phyloP scores from a whole-genome alignment of 495 filamentous ascomycete genomes.

The Penicillium crystallinum region DNA sequence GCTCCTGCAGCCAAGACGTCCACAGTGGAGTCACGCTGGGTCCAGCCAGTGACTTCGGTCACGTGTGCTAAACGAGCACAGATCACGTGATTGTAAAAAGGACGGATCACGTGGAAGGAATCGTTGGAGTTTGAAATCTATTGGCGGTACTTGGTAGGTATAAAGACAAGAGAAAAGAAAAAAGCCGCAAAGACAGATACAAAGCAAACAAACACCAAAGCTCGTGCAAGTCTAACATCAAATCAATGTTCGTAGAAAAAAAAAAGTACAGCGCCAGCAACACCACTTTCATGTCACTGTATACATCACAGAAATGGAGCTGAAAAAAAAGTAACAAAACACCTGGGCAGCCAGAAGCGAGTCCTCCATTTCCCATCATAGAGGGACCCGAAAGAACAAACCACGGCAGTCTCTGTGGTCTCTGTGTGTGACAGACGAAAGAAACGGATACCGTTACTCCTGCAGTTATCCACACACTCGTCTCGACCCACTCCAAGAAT shows the following conservation, averaged over 20 bases:
- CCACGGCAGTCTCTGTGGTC: conserved; percentile 20
- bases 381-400: conserved; percentile 7
- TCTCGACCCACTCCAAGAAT: not conserved
- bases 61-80: not conserved
- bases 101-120: too few relatives aligned
- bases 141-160: conserved; percentile 15
- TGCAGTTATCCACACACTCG: not conserved
- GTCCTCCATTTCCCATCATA: conserved; percentile 5
- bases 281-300: conserved; percentile 13
- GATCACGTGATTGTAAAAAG: not conserved
- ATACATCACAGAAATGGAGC: conserved; percentile 17
- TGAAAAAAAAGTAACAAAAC: conserved; percentile 4
- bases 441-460: not conserved
- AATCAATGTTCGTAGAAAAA: conserved; percentile 22
- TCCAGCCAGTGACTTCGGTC: not conserved
- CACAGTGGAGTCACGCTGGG: conserved; percentile 2
- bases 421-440: conserved; percentile 26
- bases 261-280: conserved; percentile 20
- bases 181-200: conserved; percentile 14
- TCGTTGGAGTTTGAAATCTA: conserved; percentile 17
- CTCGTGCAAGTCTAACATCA: conserved; percentile 28
- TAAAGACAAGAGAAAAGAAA: conserved; percentile 23
- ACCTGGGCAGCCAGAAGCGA: conserved; percentile 2
- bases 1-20: conserved; percentile 1
- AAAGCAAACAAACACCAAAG: conserved; percentile 27